Evolutionary conservation across 2,329 filamentous ascomycete genomes (phyloP).

Genomic region (Pseudogymnoascus sp.): DNA sequence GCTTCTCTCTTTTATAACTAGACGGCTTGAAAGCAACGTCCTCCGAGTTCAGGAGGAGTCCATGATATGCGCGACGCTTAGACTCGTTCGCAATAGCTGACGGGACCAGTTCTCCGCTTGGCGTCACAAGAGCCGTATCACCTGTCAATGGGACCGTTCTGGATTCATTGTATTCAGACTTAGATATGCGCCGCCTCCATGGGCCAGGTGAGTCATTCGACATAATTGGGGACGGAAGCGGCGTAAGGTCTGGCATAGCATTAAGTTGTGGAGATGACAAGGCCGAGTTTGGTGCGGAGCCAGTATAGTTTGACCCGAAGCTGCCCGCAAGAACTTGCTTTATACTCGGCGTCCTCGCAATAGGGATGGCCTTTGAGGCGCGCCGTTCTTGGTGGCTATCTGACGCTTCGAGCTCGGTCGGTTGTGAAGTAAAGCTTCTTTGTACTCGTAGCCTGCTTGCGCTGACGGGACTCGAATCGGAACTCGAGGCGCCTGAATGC

Average conservation of each 20-base stretch:
- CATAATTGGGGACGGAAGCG: slow-evolving; percentile 68
- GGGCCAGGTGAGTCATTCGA: slow-evolving; percentile 58
- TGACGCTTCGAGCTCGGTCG: slow-evolving; percentile 32
- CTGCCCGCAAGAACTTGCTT: slow-evolving; percentile 46
- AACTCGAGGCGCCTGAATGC: slow-evolving; percentile 31
- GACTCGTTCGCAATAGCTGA: slow-evolving; percentile 43
- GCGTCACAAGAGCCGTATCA: slow-evolving; percentile 43
- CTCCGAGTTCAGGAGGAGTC: slow-evolving; percentile 31
- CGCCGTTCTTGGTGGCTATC: slow-evolving; percentile 38
- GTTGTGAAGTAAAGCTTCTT: slow-evolving; percentile 17
- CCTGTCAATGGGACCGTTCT: slow-evolving; percentile 27
- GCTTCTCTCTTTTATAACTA: slow-evolving; percentile 10
- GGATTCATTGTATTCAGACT: slow-evolving; percentile 9
- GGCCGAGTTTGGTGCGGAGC: slow-evolving; percentile 55
- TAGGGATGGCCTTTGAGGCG: slow-evolving; percentile 13
- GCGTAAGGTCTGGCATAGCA: slow-evolving; percentile 71
- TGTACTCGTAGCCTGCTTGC: slow-evolving; percentile 9
- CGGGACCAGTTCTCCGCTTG: slow-evolving; percentile 45
- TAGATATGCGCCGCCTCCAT: slow-evolving; percentile 47
- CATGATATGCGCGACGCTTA: slow-evolving; percentile 52
- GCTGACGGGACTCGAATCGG: slow-evolving; percentile 17
- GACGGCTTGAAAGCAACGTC: slow-evolving; percentile 16
- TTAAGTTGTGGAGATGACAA: slow-evolving; percentile 68
- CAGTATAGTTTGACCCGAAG: slow-evolving; percentile 35
- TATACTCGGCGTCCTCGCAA: slow-evolving; percentile 52